Base-by-base conservation (phyloP, 2,329 filamentous ascomycete species). In the Scytalidium lignicola region DNA sequence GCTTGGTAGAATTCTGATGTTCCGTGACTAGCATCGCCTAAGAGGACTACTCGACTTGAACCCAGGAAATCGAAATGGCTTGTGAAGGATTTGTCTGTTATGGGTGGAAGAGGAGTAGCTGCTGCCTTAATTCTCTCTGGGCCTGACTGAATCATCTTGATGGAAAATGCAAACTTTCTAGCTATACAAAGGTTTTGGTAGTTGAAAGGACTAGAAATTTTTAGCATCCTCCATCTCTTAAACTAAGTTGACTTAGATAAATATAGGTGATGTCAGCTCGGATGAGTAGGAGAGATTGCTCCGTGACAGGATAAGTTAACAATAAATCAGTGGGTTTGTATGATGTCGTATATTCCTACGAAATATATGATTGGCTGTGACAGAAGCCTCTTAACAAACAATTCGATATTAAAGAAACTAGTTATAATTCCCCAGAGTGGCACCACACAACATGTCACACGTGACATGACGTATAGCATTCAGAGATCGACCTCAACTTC, bases 1-100 rank as follows among this genome's bases (percentile, higher is more conserved):
- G 74, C 74, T 22, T 63, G 51, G 56, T 79, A 79, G 65, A 78
- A 79, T 50, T 79, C 75, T 1, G 75, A 79, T 2, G 76, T 79
- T 22, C 75, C 76, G 58, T 79, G 76, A 51, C 69, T 74, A 28
- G 66, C 70, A 53, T 74, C 72, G 1, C 71, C 72, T 9, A 75
- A 62, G 4, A 74, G 66, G 19, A 74, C 66, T 17, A 75, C 58
- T 17, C 43, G 43, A 20, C 43, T 45, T 15, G 43, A 45, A 19
- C 22, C 26, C 9, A 49, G 43, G 17, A 49, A 49, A 32, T 49
- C 47, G 43, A 49, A 49, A 18, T 49, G 43, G 3, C 19, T 19
- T 13, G 26, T 9, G 37, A 49, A 46, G 17, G 49, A 52, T 17
- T 63, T 56, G 45, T 68, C 61, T 21, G 58, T 43, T 48, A 71